Base-by-base conservation (phyloP, 2,329 filamentous ascomycete genomes). In the Plectosphaerella plurivora region DNA sequence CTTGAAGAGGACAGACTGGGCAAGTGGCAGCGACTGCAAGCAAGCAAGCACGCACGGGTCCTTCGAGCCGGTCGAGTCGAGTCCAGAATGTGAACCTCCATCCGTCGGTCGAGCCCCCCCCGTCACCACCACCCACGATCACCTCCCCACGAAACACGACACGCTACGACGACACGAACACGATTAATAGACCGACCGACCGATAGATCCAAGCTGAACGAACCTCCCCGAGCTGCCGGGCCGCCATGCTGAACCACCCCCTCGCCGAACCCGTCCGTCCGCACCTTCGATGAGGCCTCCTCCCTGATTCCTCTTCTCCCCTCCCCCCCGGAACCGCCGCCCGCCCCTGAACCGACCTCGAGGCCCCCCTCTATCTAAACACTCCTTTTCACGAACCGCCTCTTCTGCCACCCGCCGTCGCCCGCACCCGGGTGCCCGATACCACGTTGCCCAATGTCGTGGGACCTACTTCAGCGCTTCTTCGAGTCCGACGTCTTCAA, bases 401-500 rank as follows among this genome's bases (percentile, higher is more conserved):
- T 14, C n/a, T n/a, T 20, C 22, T 48, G 20, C 22, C 48, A 6
- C 6, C 18, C 41, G 8, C 41, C 10, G 10, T 44, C 41, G 16
- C 5, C 16, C 11, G 28, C 28, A 20, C 16, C 37, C 41, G 41
- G 41, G 9, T 18, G 10, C 16, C 6, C 16, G 41, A 16, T 44
- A 20, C 41, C 41, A 44, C 41, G 41, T 44, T 44, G 41, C 39
- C 70, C 71, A 76, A 87, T 86, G 85, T 88, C 85, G 77, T 93
- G 89, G 89, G 88, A 92, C 78, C 79, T 94, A 76, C 82, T 94
- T 69, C 88, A 90, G 79, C 85, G 89, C 73, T 92, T 93, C 83
- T 85, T 94, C 77, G 89, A 93, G 81, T 91, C 88, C 77, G 89
- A 94, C 79, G 88, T 94, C 78, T 94, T 94, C 81, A 93, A 92